Conservation (phyloP, 2,329 filamentous ascomycete species). For the Emmonsiellopsis sp. region DNA sequence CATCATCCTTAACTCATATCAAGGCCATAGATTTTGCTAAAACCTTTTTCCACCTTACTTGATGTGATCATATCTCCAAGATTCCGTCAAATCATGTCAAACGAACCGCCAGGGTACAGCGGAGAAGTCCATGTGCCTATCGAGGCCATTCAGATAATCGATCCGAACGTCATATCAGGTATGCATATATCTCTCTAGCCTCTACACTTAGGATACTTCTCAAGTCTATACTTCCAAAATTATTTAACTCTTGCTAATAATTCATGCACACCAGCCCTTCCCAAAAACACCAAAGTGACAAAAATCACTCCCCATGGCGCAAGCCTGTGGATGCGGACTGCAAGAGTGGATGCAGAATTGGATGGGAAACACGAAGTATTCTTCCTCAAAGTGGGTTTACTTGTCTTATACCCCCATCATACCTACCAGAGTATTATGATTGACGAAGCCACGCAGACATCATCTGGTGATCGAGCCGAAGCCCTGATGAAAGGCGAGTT, state of each 20-base stretch:
- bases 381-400: background rate
- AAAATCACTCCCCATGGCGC: background rate
- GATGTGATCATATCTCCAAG: too few species aligned
- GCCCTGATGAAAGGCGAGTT: conserved; percentile 31
- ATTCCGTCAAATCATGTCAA: background rate
- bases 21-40: too few species aligned
- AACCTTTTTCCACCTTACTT: too few species aligned
- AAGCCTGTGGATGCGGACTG: background rate
- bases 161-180: background rate
- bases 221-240: background rate
- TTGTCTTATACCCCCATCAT: too few species aligned
- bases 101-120: background rate
- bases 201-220: background rate
- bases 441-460: too few species aligned
- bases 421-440: too few species aligned
- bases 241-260: background rate
- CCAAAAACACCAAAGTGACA: background rate
- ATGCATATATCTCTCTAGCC: background rate
- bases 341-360: background rate
- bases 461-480: too few species aligned
- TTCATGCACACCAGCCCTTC: background rate
- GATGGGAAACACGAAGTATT: background rate
- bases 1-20: too few species aligned
- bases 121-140: background rate
- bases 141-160: background rate